Base-by-base conservation (phyloP, 495 filamentous ascomycete genomes). In the Chaetomium tenue region DNA sequence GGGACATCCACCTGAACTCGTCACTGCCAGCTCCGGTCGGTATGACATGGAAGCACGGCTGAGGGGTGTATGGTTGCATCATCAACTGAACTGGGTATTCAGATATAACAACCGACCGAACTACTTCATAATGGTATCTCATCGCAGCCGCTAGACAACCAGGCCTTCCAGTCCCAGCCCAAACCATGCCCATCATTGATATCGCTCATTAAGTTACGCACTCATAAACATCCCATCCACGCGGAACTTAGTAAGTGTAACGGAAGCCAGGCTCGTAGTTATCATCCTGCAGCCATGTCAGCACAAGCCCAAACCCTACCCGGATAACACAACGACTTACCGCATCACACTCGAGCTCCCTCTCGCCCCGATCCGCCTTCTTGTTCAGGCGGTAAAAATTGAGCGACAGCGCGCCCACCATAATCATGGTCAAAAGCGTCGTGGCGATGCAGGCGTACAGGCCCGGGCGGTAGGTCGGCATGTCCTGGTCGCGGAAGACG, bases 401-500 rank as follows among this genome's bases (percentile, higher is more conserved):
- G 8, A 77, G 3, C 8, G 63, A 75, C n/a, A 75, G 52, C 0
- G 70, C n/a, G 20, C 58, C 61, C 1, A 81, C 80, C 18, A 79
- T 54, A 23, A 80, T 1, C 8, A 82, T 65, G 28, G 61, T 75
- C 23, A 78, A 55, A 20, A 77, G 50, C 23, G 70, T 74, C 18
- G 66, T 73, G 3, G 75, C 72, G 40, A 82, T 76, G 63, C 78
- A 82, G 26, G 80, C 76, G 59, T 77, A 81, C 48, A 82, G 60
- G 11, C 80, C 80, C 8, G 78, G 78, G 63, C 62, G 69, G 60
- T 82, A 82, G 22, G 47, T 62, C 8, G 75, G 74, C 6, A 40
- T 59, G 58, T 78, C 80, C 72, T 76, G 65, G 12, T 13, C 37
- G 18, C 74, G 73, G 70, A 88, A 89, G n/a, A 87, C 83, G 58